Base-by-base conservation (phyloP, 2,329 filamentous ascomycete species). In the Scytalidium sp. region DNA sequence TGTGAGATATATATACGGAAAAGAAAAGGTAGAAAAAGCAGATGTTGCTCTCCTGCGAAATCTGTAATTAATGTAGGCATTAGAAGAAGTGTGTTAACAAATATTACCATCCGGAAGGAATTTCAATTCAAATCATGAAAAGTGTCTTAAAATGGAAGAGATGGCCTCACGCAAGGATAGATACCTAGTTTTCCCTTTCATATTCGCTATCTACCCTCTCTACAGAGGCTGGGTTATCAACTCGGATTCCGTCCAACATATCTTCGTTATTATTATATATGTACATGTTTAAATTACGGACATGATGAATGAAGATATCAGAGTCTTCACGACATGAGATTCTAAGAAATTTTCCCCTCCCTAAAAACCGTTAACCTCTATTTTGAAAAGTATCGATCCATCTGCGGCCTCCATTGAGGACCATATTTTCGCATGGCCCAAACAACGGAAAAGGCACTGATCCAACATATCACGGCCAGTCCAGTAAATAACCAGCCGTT, bases 401-500 rank as follows among this genome's bases (percentile, higher is more conserved):
- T 87, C 23, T 68, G 66, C 45, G 70, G 70, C 59, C 87, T 78
- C 87, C 87, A 90, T 58, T 71, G 73, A 17, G 75, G 70, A 1
- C 82, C 82, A 59, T 78, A 85, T 54, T 70, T 76, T 59, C 75
- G 75, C 70, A 91, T 75, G 1, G 78, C 64, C 67, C 76, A 81
- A 22, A 90, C 78, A 19, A 79, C 74, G 15, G 69, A 77, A 10
- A 23, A 29, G 10, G 81, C 79, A 51, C 76, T 77, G 0, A 79
- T 59, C 29, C 42, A 36, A 27, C 46, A 41, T 58, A 87, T 71
- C n/a, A 76, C 57, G 61, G 79, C 71, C 5, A 78, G 54, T 22
- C 78, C 78, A 1, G 87, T 90, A 55, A 88, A 86, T 1, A 91
- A 69, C 85, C 86, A 90, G 1, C 88, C 88, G 52, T 84, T 80